A percentile compares a stretch with the other conserved stretches of the same genome.
These are phyloP conservation scores for Chiua sp. DNA, from an alignment of 1,284 basidiomycete genomes.

Conservation along the genomic window DNA sequence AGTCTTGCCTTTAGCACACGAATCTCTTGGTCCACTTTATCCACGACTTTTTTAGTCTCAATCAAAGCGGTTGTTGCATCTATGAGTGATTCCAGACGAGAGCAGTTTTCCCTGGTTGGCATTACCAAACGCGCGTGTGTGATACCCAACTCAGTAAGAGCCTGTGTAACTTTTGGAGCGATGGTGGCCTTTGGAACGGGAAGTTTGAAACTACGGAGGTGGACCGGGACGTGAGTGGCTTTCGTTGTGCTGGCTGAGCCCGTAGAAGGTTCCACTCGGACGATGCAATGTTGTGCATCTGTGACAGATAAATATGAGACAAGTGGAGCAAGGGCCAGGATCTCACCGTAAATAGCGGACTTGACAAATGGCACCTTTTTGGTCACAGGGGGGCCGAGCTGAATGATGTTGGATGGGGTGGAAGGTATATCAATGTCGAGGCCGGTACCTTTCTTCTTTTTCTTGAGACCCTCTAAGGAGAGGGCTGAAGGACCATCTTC, in stretches of 20 bases:
- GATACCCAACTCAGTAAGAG: slow-evolving; percentile 78
- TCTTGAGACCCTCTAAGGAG: slow-evolving; percentile 48
- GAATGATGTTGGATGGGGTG: slow-evolving; percentile 55
- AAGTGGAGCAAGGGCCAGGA: background rate
- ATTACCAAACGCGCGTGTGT: slow-evolving; percentile 82
- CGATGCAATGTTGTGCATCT: slow-evolving; percentile 81
- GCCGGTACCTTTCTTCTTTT: slow-evolving; percentile 48
- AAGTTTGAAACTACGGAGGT: slow-evolving; percentile 84
- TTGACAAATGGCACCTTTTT: slow-evolving; percentile 56
- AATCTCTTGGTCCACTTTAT: slow-evolving; percentile 86
- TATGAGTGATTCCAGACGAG: slow-evolving; percentile 74
- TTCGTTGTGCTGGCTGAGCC: slow-evolving; percentile 65
- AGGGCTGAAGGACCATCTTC: slow-evolving; percentile 57
- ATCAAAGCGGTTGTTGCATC: slow-evolving; percentile 75
- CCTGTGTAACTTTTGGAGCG: slow-evolving; percentile 74
- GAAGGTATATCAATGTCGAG: slow-evolving; percentile 62
- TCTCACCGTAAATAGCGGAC: slow-evolving; percentile 62
- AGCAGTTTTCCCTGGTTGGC: slow-evolving; percentile 85
- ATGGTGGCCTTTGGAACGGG: slow-evolving; percentile 77
- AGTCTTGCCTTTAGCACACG: slow-evolving; percentile 70
- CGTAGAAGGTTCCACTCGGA: slow-evolving; percentile 64
- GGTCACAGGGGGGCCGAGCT: slow-evolving; percentile 47
- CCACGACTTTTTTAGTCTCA: slow-evolving; percentile 88
- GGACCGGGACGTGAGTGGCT: slow-evolving; percentile 75
- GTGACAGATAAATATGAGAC: slow-evolving; percentile 12